Evolutionary conservation across 345 rosid species (phyloP).

Genomic region (Pugionium dolabratum): DNA sequence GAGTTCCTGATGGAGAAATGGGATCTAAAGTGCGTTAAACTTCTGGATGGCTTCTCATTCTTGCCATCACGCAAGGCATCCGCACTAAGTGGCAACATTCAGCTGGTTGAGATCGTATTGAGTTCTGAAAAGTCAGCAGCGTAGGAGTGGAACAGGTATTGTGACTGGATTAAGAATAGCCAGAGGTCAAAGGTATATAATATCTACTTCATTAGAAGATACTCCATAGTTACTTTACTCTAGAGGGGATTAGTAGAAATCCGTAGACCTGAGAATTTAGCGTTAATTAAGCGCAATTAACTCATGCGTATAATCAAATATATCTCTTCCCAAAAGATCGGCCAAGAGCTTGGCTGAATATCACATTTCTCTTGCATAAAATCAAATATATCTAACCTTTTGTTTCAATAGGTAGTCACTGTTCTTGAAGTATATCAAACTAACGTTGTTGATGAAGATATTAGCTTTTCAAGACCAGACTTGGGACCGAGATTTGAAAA

Average conservation of each 20-base stretch:
- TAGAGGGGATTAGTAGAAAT: too few species aligned
- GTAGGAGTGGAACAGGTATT: background rate
- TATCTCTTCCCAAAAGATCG: too few species aligned
- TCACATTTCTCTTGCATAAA: too few species aligned
- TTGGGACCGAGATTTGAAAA: background rate
- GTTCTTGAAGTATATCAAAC: conserved; percentile 1
- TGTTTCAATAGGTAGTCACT: background rate
- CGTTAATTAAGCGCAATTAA: too few species aligned
- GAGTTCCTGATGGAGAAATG: conserved; percentile 89
- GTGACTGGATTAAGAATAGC: background rate
- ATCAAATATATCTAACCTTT: too few species aligned
- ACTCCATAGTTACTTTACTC: background rate
- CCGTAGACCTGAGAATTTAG: too few species aligned
- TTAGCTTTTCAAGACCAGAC: conserved; percentile 7
- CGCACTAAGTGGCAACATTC: conserved; percentile 66
- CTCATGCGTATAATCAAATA: too few species aligned
- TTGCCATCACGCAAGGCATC: conserved; percentile 73
- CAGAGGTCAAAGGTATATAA: background rate
- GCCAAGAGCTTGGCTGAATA: too few species aligned
- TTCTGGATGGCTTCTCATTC: conserved; percentile 77
- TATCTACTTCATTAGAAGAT: conserved; percentile 2
- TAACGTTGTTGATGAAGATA: background rate
- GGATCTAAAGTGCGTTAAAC: conserved; percentile 76
- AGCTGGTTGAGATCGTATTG: conserved; percentile 68
- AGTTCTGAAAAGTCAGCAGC: conserved; percentile 28